phyloP scores from a whole-genome alignment of 257 asterid genomes.

The Mentha longifolia region DNA sequence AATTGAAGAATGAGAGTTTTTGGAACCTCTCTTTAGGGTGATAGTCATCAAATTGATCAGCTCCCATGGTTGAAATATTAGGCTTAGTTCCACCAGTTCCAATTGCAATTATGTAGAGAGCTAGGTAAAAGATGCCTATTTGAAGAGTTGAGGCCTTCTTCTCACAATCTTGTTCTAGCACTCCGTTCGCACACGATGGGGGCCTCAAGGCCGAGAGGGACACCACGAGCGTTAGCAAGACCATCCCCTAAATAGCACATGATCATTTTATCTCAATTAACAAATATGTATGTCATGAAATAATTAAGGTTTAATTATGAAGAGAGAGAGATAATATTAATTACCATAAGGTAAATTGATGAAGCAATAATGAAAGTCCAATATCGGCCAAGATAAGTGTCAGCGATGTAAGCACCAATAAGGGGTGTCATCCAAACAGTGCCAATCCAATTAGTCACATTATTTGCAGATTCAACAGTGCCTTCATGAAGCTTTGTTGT shows the following conservation, averaged over 20 bases:
- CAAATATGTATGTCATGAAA: too few relatives aligned
- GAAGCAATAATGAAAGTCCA: conserved; percentile 74
- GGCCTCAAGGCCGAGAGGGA: conserved; percentile 53
- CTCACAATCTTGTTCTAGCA: conserved; percentile 41
- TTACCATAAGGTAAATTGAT: conserved; percentile 57
- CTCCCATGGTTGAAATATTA: conserved; percentile 82
- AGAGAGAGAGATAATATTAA: too few relatives aligned
- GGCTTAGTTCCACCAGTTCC: conserved; percentile 89
- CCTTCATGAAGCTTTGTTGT: conserved; percentile 70
- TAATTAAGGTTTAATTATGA: too few relatives aligned
- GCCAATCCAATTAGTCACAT: conserved; percentile 81
- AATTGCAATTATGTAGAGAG: conserved; percentile 61
- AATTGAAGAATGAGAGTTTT: conserved; percentile 75
- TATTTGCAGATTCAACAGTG: conserved; percentile 71
- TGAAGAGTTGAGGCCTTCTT: conserved; percentile 51
- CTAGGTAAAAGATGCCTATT: conserved; percentile 52
- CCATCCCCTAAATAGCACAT: too few relatives aligned
- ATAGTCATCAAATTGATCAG: conserved; percentile 70
- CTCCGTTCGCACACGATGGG: conserved; percentile 52
- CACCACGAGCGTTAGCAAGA: conserved; percentile 57
- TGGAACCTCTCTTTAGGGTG: conserved; percentile 61
- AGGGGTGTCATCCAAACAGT: conserved; percentile 85
- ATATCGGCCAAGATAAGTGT: conserved; percentile 71
- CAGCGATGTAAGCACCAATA: conserved; percentile 78
- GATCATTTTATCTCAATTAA: too few relatives aligned